Base-by-base conservation (phyloP, 2,329 filamentous ascomycete genomes). In the Penicillium decumbens region DNA sequence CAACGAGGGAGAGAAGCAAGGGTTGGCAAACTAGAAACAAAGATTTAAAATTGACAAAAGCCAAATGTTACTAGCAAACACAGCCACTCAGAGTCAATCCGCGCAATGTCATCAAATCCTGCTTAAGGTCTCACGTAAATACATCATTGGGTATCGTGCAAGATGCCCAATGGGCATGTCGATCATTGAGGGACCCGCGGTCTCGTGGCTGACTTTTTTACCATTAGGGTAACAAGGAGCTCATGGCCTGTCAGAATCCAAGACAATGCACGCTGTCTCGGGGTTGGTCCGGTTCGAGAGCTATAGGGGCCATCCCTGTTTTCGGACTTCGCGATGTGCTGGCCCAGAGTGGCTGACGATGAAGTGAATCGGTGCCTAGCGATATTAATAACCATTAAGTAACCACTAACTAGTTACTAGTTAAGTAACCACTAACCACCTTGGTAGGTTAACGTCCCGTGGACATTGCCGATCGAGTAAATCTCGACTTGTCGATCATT, bases 1-100 rank as follows among this genome's bases (percentile, higher is more conserved):
- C 41, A 41, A 50, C 45, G 47, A 56, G 50, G 45, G 41, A 37
- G 45, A 33, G 18, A 59, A 52, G 58, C 53, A 60, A 60, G 58
- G 56, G 53, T 41, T 43, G 3, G 30, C 45, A 15, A 41, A 27
- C 40, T 29, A 48, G 7, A 10, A 43, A 29, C 44, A 44, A 41
- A 27, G 15, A 39, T 27, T 18, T 12, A 37, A 37, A 37, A 37
- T 18, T 37, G 10, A 25, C 35, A 40, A 32, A 46, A 40, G 28
- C 38, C 23, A 25, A 40, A 42, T 32, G 32, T 13, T 4, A 6
- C n/a, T 32, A 30, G 28, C 43, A 41, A 43, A 30, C 46, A 48
- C 50, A 49, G 41, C 45, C 39, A 35, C 35, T 50, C 41, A 39
- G 39, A 45, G 41, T 46, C 39, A 24, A 47, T 35, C 37, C 23